Conservation (phyloP, 495 filamentous ascomycete genomes). For the Podospora fimiseda region DNA sequence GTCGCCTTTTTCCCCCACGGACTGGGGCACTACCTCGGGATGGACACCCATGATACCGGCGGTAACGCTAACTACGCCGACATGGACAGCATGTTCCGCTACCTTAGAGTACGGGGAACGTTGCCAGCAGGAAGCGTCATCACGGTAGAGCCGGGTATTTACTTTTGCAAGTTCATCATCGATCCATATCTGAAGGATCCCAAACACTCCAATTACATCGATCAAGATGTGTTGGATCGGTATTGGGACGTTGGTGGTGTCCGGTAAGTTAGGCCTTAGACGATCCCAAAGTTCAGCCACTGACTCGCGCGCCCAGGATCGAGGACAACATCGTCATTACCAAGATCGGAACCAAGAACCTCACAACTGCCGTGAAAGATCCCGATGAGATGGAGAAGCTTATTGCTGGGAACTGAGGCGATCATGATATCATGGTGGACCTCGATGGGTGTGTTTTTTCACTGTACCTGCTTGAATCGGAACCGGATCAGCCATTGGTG, state of each 20-base stretch:
- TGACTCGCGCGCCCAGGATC: constrained; percentile 32
- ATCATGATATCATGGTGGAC: neutral
- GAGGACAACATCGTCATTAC: constrained; percentile 75
- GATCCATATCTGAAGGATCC: constrained; percentile 68
- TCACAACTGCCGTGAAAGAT: constrained; percentile 71
- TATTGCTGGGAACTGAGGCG: constrained; percentile 30
- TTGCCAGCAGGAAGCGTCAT: constrained; percentile 73
- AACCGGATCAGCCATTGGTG: too few species aligned
- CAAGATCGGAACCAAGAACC: constrained; percentile 66
- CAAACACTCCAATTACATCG: constrained; percentile 65
- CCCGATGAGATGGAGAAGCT: constrained; percentile 63
- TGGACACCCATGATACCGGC: constrained; percentile 93
- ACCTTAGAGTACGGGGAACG: constrained; percentile 72
- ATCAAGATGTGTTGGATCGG: constrained; percentile 62
- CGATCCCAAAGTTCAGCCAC: neutral
- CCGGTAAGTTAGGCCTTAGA: constrained; percentile 32
- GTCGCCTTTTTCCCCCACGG: constrained; percentile 91
- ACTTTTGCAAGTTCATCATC: constrained; percentile 92
- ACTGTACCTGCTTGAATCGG: too few species aligned
- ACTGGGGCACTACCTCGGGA: constrained; percentile 83
- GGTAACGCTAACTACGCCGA: constrained; percentile 83
- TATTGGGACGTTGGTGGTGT: constrained; percentile 93
- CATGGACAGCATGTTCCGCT: constrained; percentile 74
- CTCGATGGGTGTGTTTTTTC: neutral
- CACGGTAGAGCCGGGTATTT: constrained; percentile 89